Evolutionary conservation across 345 rosid species (phyloP).

Genomic region (Linum tenue): DNA sequence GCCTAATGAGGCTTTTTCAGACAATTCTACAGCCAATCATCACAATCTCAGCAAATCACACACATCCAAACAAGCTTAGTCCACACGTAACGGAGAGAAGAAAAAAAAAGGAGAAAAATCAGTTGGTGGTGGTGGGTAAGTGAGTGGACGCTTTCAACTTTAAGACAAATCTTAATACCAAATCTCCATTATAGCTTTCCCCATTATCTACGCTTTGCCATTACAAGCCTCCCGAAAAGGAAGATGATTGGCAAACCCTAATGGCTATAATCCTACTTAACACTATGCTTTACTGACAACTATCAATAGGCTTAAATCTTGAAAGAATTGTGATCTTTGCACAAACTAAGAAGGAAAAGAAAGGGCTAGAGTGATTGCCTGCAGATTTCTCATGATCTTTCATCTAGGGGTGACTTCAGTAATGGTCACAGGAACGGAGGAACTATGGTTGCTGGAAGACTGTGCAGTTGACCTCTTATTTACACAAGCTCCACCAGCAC

Average conservation of each 20-base stretch:
- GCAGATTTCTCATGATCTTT: neutral
- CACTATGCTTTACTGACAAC: slow-evolving; percentile 1
- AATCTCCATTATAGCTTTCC: neutral
- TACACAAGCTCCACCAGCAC: slow-evolving; percentile 14
- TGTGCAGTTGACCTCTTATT: slow-evolving; percentile 24
- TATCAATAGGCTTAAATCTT: neutral
- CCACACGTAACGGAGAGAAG: neutral
- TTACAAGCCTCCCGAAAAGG: neutral
- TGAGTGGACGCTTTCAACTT: neutral
- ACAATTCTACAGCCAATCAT: no score
- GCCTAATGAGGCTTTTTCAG: no score
- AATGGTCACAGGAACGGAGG: slow-evolving; percentile 41
- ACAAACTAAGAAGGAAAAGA: neutral
- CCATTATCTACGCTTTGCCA: neutral
- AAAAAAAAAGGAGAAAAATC: no score
- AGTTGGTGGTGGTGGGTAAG: neutral
- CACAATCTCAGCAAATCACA: no score
- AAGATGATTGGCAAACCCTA: neutral
- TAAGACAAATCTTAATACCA: neutral
- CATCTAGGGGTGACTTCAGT: slow-evolving; percentile 52
- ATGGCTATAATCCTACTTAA: slow-evolving; percentile 4
- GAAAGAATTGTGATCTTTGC: neutral
- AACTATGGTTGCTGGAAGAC: slow-evolving; percentile 21
- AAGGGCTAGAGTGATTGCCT: neutral
- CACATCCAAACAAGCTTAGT: neutral